phyloP scores from a whole-genome alignment of 192 early-diverging fungal genomes.

The Pilobolus umbonatus region DNA sequence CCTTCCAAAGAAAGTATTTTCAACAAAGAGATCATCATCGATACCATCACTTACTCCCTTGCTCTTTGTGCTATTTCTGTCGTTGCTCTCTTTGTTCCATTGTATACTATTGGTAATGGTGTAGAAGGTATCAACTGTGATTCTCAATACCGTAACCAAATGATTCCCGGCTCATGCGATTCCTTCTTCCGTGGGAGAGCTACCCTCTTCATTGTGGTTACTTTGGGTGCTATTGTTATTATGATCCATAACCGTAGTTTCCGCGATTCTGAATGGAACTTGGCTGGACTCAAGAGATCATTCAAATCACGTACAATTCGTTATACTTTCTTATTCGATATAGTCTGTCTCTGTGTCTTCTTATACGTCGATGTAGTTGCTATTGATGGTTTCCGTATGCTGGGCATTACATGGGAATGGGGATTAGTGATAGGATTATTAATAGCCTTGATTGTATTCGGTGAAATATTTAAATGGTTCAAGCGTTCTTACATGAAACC shows the following conservation, averaged over 20 bases:
- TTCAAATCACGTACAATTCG: slow-evolving; percentile 44
- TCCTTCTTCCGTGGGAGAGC: slow-evolving; percentile 63
- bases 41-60: slow-evolving; percentile 62
- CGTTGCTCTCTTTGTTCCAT: slow-evolving; percentile 54
- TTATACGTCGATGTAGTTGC: slow-evolving; percentile 63
- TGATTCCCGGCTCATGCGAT: slow-evolving; percentile 46
- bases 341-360: slow-evolving; percentile 44
- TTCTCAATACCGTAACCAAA: slow-evolving; percentile 12
- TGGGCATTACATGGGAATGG: slow-evolving; percentile 68
- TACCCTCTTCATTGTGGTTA: slow-evolving; percentile 34
- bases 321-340: slow-evolving; percentile 39
- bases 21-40: slow-evolving; percentile 59
- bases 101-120: slow-evolving; percentile 57
- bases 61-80: slow-evolving; percentile 52
- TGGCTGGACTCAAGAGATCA: slow-evolving; percentile 35
- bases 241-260: slow-evolving; percentile 68
- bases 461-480: slow-evolving; percentile 3
- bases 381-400: slow-evolving; percentile 51
- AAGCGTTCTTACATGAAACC: slow-evolving; percentile 7
- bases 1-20: slow-evolving; percentile 62
- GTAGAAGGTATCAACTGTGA: slow-evolving; percentile 55
- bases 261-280: slow-evolving; percentile 55
- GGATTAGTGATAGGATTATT: slow-evolving; percentile 44
- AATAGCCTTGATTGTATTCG: neutral
- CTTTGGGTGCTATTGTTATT: slow-evolving; percentile 55